Conservation (phyloP, 306 rosid species). For the Prunus mongolica region DNA sequence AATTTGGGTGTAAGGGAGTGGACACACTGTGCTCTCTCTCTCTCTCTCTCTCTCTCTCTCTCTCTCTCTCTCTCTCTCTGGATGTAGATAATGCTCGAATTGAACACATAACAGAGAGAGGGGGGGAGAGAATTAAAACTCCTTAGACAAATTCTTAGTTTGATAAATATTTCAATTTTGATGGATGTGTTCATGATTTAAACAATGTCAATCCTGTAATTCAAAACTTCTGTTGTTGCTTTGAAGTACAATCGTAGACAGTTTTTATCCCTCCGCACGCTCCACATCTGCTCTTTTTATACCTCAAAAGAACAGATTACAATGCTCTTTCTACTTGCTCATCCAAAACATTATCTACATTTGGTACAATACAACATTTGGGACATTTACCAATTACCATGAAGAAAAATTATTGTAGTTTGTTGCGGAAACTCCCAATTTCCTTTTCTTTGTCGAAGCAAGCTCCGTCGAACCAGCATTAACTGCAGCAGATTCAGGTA, state of each 20-base stretch:
- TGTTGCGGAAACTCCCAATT: constrained; percentile 22
- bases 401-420: constrained; percentile 68
- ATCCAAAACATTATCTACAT: constrained; percentile 1
- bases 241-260: neutral
- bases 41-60: too few species aligned
- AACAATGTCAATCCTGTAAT: neutral
- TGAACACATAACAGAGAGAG: too few species aligned
- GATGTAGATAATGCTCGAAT: too few species aligned
- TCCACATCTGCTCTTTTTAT: neutral
- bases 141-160: too few species aligned
- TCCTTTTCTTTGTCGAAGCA: constrained; percentile 69
- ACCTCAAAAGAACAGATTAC: neutral
- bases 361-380: constrained; percentile 23
- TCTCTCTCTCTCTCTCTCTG: too few species aligned
- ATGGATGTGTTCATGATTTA: too few species aligned
- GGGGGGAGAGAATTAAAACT: too few species aligned
- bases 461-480: constrained; percentile 27
- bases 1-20: too few species aligned
- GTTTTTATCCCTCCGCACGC: neutral
- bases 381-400: constrained; percentile 46
- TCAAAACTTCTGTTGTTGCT: neutral
- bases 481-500: constrained; percentile 41
- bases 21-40: too few species aligned
- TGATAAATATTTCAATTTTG: too few species aligned
- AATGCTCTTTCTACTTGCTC: neutral